A percentile compares a stretch with the other conserved stretches of the same genome.
phyloP scores from a whole-genome alignment of 768 basidiomycete genomes.

The Mycena vulgaris region DNA sequence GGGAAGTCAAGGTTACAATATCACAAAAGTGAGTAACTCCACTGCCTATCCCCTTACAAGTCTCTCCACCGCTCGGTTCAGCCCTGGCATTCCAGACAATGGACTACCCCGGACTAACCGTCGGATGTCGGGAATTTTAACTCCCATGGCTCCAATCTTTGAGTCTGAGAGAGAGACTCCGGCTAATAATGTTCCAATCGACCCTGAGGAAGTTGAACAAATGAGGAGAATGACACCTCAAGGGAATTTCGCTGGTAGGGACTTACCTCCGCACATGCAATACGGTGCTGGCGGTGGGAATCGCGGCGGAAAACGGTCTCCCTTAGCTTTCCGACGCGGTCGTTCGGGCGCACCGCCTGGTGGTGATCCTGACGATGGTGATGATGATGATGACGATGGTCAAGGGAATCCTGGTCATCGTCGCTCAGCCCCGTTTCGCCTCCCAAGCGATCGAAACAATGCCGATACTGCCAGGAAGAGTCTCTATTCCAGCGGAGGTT shows the following conservation, averaged over 20 bases:
- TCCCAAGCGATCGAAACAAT: not conserved
- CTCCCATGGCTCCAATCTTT: not conserved
- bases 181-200: not conserved
- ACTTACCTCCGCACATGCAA: not conserved
- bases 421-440: not conserved
- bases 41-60: not conserved
- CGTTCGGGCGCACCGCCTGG: not conserved
- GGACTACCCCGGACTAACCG: not conserved
- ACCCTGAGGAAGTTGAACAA: conserved; percentile 43
- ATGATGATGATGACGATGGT: not conserved
- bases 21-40: not conserved
- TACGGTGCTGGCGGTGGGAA: not conserved
- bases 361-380: not conserved
- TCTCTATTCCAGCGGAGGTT: not conserved
- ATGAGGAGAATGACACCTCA: conserved; percentile 13
- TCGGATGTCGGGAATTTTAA: conserved; percentile 1
- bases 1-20: not conserved
- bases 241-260: not conserved
- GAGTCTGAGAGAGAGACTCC: not conserved
- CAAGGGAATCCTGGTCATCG: not conserved
- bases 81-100: too few relatives aligned
- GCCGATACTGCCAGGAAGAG: not conserved
- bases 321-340: not conserved
- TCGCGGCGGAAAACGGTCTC: not conserved
- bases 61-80: not conserved